These are phyloP conservation scores for Dendrobium chrysotoxum DNA, from an alignment of 106 monocot species.

Conservation along the genomic window DNA sequence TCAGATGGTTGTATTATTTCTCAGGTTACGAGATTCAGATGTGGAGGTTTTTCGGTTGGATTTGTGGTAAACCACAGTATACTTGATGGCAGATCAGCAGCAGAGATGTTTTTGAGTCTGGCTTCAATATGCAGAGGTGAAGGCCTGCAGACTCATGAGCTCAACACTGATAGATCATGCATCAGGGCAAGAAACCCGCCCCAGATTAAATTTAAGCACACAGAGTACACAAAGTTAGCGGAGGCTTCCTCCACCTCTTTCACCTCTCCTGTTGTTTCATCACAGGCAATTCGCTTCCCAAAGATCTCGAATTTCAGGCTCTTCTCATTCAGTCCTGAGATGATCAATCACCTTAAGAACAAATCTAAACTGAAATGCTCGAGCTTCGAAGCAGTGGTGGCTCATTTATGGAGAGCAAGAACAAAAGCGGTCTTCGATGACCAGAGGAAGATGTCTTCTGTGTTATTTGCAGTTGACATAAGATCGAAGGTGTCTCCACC, in stretches of 20 bases:
- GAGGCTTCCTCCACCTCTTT: constrained; percentile 27
- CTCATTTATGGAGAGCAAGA: constrained; percentile 68
- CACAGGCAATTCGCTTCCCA: constrained; percentile 11
- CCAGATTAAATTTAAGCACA: constrained; percentile 50
- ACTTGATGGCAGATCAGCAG: constrained; percentile 67
- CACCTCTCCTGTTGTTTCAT: constrained; percentile 30
- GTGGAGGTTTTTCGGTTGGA: constrained; percentile 73
- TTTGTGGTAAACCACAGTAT: constrained; percentile 69
- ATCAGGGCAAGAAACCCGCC: constrained; percentile 57
- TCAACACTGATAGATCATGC: constrained; percentile 53
- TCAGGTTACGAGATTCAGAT: constrained; percentile 68
- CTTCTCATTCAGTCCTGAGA: constrained; percentile 35
- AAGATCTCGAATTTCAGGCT: constrained; percentile 23
- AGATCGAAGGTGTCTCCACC: constrained; percentile 53
- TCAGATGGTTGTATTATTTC: background rate
- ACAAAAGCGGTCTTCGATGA: constrained; percentile 44
- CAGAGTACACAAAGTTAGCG: constrained; percentile 46
- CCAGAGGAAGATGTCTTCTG: constrained; percentile 28
- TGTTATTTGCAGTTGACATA: constrained; percentile 69
- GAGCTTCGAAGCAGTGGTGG: constrained; percentile 67
- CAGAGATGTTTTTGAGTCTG: constrained; percentile 58
- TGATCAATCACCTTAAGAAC: constrained; percentile 45
- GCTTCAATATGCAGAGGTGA: constrained; percentile 60
- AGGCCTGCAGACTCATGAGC: constrained; percentile 12
- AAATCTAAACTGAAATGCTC: constrained; percentile 41